Conservation (phyloP, 495 filamentous ascomycete species). For the Aspergillus mulundensis region DNA sequence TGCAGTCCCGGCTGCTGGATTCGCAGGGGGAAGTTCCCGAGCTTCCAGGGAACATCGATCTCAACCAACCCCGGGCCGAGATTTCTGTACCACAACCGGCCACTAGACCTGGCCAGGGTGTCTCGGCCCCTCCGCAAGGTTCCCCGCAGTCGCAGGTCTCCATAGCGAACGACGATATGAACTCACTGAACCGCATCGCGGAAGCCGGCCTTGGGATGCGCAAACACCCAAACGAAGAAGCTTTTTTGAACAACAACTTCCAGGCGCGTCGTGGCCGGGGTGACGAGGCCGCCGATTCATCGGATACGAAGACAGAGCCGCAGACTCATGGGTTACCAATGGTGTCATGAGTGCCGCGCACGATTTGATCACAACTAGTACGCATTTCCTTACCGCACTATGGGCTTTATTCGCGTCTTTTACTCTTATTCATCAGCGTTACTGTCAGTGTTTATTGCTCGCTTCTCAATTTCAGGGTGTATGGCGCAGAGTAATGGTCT, state of each 20-base stretch:
- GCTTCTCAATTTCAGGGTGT: slow-evolving; percentile 10
- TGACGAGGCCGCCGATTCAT: slow-evolving; percentile 31
- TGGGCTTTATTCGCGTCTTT: not conserved
- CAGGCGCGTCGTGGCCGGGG: slow-evolving; percentile 32
- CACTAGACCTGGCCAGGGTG: slow-evolving; percentile 14
- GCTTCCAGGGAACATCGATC: slow-evolving; percentile 63
- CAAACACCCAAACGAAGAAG: slow-evolving; percentile 38
- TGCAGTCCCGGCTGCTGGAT: slow-evolving; percentile 87
- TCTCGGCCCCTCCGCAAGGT: slow-evolving; percentile 21
- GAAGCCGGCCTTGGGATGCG: slow-evolving; percentile 46
- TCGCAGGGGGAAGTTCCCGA: slow-evolving; percentile 77
- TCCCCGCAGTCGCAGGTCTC: slow-evolving; percentile 26
- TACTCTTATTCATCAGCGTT: slow-evolving; percentile 10
- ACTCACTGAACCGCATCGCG: slow-evolving; percentile 44
- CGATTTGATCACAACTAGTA: not conserved
- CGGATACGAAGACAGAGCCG: slow-evolving; percentile 32
- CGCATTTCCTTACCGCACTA: not conserved
- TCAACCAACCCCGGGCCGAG: slow-evolving; percentile 38
- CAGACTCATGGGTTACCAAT: slow-evolving; percentile 30
- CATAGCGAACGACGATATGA: slow-evolving; percentile 38
- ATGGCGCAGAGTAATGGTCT: slow-evolving; percentile 17
- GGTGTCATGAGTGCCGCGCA: slow-evolving; percentile 15
- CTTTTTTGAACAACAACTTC: slow-evolving; percentile 31
- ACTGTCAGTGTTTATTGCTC: not conserved
- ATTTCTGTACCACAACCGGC: slow-evolving; percentile 20